A percentile compares a stretch with the other conserved stretches of the same genome.
These are phyloP conservation scores for Plasmodium vivax DNA, from an alignment of 169 alveolate genomes.

Conservation along the genomic window DNA sequence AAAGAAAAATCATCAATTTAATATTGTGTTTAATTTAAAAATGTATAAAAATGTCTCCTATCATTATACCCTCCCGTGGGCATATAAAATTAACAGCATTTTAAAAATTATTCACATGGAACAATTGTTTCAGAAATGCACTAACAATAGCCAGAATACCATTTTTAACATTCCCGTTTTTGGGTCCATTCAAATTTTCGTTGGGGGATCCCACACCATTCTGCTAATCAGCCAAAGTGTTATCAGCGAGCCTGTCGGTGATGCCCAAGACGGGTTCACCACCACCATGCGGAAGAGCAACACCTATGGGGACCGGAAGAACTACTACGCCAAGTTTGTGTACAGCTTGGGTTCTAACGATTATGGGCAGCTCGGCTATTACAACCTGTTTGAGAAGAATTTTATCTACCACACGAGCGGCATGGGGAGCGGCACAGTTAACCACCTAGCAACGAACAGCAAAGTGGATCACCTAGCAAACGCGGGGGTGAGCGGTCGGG, in stretches of 20 bases:
- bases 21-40: slow-evolving; percentile 71
- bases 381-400: slow-evolving; percentile 44
- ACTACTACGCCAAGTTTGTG: slow-evolving; percentile 75
- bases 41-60: slow-evolving; percentile 62
- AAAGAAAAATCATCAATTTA: slow-evolving; percentile 71
- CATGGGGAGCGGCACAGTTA: not conserved
- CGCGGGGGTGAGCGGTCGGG: not conserved
- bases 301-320: slow-evolving; percentile 4
- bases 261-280: not conserved
- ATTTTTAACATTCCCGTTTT: slow-evolving; percentile 52
- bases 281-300: not conserved
- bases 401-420: not conserved
- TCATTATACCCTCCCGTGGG: slow-evolving; percentile 72
- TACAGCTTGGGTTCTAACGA: slow-evolving; percentile 96
- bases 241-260: not conserved
- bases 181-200: slow-evolving; percentile 70
- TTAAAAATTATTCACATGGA: slow-evolving; percentile 64
- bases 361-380: slow-evolving; percentile 93
- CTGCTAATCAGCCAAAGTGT: slow-evolving; percentile 42
- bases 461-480: not conserved
- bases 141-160: slow-evolving; percentile 6
- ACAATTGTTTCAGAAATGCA: slow-evolving; percentile 63
- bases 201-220: slow-evolving; percentile 68
- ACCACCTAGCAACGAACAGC: not conserved
- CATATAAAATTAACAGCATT: slow-evolving; percentile 57